Evolutionary conservation across 306 rosid genomes (phyloP).

Genomic region (Cucurbita moschata): DNA sequence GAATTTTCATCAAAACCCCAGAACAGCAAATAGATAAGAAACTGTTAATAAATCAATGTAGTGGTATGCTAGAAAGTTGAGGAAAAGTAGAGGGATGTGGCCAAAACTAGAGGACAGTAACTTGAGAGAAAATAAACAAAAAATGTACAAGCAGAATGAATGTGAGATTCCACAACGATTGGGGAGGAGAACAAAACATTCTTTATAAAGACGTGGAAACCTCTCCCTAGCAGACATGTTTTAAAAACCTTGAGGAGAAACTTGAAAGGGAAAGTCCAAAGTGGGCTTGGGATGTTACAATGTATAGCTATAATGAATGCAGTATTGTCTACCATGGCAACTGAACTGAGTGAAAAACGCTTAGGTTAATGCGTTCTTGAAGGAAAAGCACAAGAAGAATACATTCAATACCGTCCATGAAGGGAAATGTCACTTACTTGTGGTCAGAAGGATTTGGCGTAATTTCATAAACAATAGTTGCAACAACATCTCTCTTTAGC

Average conservation of each 20-base stretch:
- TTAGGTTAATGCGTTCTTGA: background rate
- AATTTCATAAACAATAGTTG: slow-evolving; percentile 78
- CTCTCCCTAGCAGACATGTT: no score
- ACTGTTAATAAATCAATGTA: background rate
- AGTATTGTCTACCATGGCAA: background rate
- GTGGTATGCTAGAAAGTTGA: background rate
- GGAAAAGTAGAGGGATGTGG: background rate
- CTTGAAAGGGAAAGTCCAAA: no score
- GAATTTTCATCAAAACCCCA: background rate
- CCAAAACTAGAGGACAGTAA: background rate
- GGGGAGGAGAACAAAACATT: no score
- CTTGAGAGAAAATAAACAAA: background rate
- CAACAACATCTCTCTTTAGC: slow-evolving; percentile 87
- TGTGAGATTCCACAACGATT: no score
- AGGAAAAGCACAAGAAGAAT: background rate
- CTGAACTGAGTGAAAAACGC: background rate
- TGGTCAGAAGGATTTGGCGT: slow-evolving; percentile 97
- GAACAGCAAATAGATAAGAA: background rate
- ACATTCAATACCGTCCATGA: background rate
- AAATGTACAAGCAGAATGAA: background rate
- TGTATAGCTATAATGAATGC: background rate
- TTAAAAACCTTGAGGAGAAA: no score
- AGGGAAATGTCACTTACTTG: slow-evolving; percentile 46
- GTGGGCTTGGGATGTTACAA: no score
- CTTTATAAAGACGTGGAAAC: no score